Base-by-base conservation (phyloP, 345 rosid genomes). In the Salix koriyanagi region DNA sequence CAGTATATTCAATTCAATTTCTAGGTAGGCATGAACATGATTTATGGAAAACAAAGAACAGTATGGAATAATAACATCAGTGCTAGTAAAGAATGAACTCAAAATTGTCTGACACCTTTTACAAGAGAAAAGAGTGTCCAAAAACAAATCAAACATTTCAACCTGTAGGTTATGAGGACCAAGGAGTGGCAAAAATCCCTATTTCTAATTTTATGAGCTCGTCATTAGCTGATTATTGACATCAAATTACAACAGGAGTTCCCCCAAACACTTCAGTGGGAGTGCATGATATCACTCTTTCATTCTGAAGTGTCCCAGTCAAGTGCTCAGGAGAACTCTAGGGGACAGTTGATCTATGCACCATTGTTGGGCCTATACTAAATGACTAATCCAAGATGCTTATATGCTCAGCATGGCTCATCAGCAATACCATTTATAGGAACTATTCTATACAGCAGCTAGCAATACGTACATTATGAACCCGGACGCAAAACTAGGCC, bases 221-320 rank as follows among this genome's bases (percentile, higher is more conserved):
- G n/a, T 6, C 21, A 50, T 6, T 18, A 16, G 2, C n/a, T 50
- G 19, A 50, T 50, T 50, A 18, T 50, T 18, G 19, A 50, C 56
- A 68, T 30, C 71, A 78, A 72, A 72, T 66, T 67, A 72, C 71
- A 75, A 83, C 82, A 41, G 56, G 88, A 89, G 92, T 86, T 86
- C 88, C 86, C 86, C 88, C 87, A 87, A 87, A 86, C 92, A 86
- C 84, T 89, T 86, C 87, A 86, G 80, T 83, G 58, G 76, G 77
- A 37, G 30, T 9, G 7, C 5, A 30, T 28, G 6, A 41, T 41
- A 41, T 41, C 0, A 9, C 44, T 41, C 12, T n/a, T 25, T 42
- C 7, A 2, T 19, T 18, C 26, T 6, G 2, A 12, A 23, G 46
- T 28, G 41, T 71, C 76, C 77, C 80, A 79, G n/a, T 85, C 89